Percentiles rank a stretch among this genome's conserved stretches.
These are phyloP conservation scores for Martiniozyma asiatica DNA, from an alignment of 1,139 yeast species.

Conservation along the genomic window DNA sequence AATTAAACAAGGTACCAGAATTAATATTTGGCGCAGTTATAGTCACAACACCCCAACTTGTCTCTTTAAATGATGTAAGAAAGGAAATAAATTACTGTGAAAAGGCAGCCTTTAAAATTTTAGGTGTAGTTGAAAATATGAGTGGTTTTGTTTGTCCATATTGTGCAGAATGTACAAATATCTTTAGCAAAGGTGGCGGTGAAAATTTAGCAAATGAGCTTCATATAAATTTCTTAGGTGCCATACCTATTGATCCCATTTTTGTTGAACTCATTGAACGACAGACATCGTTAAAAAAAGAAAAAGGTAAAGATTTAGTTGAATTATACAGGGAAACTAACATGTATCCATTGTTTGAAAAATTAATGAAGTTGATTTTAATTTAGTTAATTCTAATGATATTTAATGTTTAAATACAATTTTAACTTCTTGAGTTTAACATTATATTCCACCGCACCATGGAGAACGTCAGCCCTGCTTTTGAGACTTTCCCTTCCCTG, in stretches of 20 bases:
- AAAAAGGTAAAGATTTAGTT: slow-evolving; percentile 13
- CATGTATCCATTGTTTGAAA: slow-evolving; percentile 34
- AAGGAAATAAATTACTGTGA: slow-evolving; percentile 89
- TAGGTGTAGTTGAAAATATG: slow-evolving; percentile 95
- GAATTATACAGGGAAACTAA: slow-evolving; percentile 29
- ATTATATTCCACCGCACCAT: too few species aligned
- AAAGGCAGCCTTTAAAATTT: slow-evolving; percentile 66
- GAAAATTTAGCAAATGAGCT: slow-evolving; percentile 48
- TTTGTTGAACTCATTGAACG: slow-evolving; percentile 77
- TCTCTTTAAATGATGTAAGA: slow-evolving; percentile 84
- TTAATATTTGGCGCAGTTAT: slow-evolving; percentile 82
- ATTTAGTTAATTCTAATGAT: too few species aligned
- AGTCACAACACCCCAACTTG: slow-evolving; percentile 94
- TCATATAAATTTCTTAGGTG: slow-evolving; percentile 62
- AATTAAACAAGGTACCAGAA: slow-evolving; percentile 53
- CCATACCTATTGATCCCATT: slow-evolving; percentile 84
- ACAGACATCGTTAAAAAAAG: slow-evolving; percentile 25
- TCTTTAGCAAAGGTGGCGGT: slow-evolving; percentile 95
- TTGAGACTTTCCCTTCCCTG: too few species aligned
- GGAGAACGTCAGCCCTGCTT: too few species aligned
- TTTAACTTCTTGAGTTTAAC: too few species aligned
- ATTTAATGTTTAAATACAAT: too few species aligned
- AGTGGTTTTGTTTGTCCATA: slow-evolving; percentile 92
- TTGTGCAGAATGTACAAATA: slow-evolving; percentile 84
- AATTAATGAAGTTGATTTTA: too few species aligned